Evolutionary conservation across 2,329 filamentous ascomycete species (phyloP).

Genomic region (Sclerotinia nivalis): DNA sequence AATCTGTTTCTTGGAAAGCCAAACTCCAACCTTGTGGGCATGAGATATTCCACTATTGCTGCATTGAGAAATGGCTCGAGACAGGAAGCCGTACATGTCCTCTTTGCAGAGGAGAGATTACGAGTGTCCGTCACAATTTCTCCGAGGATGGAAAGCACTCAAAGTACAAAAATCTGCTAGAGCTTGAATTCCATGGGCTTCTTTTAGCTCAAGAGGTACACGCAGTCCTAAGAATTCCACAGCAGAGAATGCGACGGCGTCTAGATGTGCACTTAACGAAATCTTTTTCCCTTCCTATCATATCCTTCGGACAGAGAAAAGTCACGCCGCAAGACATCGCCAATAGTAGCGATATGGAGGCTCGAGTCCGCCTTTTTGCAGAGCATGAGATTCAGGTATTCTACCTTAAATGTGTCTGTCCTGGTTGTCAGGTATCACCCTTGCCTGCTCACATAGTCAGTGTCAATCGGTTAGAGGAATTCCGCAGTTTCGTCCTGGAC

Average conservation of each 20-base stretch:
- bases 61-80: neutral
- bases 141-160: neutral
- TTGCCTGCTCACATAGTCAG: neutral
- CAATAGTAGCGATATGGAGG: neutral
- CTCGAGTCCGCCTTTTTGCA: neutral
- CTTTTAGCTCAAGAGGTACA: no score
- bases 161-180: neutral
- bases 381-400: neutral
- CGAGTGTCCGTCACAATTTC: neutral
- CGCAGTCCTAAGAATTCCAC: no score
- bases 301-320: neutral
- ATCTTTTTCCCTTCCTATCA: neutral
- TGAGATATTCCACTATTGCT: neutral
- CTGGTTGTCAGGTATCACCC: neutral
- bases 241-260: no score
- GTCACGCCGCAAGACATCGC: neutral
- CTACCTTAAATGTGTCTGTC: no score
- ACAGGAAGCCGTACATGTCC: neutral
- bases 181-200: neutral
- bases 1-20: neutral
- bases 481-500: neutral
- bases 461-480: neutral
- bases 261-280: no score
- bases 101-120: neutral
- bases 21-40: neutral